Conservation (phyloP, 148 eudicot genomes). For the Rheum nobile region DNA sequence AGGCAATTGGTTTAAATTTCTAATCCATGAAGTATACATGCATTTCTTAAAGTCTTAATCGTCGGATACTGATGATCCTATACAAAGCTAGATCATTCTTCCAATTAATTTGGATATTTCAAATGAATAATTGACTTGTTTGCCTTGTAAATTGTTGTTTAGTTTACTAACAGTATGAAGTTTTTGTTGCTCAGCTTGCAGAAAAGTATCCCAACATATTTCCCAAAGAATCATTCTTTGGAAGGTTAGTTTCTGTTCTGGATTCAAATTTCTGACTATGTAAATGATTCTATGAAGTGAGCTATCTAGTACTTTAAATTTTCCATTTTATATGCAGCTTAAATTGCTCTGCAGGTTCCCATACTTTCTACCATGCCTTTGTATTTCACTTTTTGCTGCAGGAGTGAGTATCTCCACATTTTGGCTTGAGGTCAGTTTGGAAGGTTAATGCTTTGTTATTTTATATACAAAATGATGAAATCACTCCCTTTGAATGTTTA, state of each 20-base stretch:
- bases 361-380: conserved; percentile 77
- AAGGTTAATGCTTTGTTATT: neutral
- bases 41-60: no score
- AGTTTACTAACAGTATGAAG: neutral
- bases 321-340: neutral
- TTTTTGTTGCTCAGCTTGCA: conserved; percentile 53
- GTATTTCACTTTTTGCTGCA: conserved; percentile 46
- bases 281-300: neutral
- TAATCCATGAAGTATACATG: no score
- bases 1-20: conserved; percentile 44
- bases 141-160: neutral
- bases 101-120: no score
- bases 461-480: neutral
- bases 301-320: neutral
- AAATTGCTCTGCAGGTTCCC: conserved; percentile 57
- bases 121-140: no score
- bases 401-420: conserved; percentile 33
- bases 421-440: conserved; percentile 68
- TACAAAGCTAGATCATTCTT: no score
- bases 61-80: no score
- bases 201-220: conserved; percentile 67
- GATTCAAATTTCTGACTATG: neutral
- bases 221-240: conserved; percentile 55
- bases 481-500: neutral
- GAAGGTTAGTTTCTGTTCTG: conserved; percentile 35